Conservation (phyloP, 192 early-diverging fungal genomes). For the Podila horticola region DNA sequence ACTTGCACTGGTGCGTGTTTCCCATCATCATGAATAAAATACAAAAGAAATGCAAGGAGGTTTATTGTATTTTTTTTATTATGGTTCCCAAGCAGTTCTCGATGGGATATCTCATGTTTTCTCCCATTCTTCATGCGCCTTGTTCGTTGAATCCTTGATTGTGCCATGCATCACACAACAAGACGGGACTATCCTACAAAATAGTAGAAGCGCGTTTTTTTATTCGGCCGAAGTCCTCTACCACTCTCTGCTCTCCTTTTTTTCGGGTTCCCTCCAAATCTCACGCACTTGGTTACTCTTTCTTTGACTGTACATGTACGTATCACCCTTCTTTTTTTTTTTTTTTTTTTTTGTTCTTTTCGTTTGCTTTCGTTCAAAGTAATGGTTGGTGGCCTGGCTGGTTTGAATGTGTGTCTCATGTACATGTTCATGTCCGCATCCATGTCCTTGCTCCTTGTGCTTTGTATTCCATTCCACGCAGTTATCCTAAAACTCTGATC, state of each 20-base stretch:
- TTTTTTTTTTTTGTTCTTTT: neutral
- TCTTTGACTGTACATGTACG: neutral
- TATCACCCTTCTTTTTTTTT: neutral
- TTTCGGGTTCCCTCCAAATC: neutral
- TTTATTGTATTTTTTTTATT: too few species aligned
- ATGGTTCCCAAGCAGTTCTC: too few species aligned
- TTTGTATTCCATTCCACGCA: too few species aligned
- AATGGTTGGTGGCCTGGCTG: too few species aligned
- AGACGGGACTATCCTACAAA: neutral
- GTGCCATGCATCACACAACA: constrained; percentile 4
- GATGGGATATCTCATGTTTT: too few species aligned
- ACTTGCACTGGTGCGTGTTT: too few species aligned
- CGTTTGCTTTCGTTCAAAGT: neutral
- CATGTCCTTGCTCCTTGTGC: too few species aligned
- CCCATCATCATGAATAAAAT: too few species aligned
- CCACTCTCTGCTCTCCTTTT: neutral
- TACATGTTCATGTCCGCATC: too few species aligned
- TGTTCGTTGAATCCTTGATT: constrained; percentile 1
- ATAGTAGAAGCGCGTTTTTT: neutral
- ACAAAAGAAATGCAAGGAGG: too few species aligned
- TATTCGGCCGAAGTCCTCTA: neutral
- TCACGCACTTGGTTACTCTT: neutral
- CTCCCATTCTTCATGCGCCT: neutral
- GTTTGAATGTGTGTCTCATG: too few species aligned
- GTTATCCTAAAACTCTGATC: too few species aligned